Evolutionary conservation across 306 rosid genomes (phyloP), one percentile per base, ranked within the genome.

Genomic region (Ziziphus jujuba): DNA sequence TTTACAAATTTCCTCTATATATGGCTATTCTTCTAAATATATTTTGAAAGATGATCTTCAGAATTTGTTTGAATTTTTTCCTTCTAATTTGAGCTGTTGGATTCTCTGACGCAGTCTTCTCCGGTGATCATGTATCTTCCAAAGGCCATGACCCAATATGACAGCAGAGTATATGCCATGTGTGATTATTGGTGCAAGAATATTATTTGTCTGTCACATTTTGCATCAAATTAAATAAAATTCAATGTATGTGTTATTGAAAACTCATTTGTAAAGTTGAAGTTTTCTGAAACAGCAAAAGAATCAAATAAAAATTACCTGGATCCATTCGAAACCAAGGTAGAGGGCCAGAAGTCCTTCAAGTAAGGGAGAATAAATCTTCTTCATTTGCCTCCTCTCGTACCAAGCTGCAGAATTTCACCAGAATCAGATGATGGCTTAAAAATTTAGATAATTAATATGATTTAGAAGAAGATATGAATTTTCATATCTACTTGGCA

Each of bases 251-350:
- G 67, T 83, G 63, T 70, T 72, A 33, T 70, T 72, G 36, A 64
- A 57, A 24, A 56, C 64, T 56, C 62, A n/a, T 24, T 43, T 12
- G n/a, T 68, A 66, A 50, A 8, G 13, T 21, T 50, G 48, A 21
- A 34, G 2, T 11, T 57, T 6, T 34, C 34, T 16, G 49, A 40
- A 35, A 56, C 6, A 66, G 49, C 22, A 66, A 59, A 40, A 7
- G 20, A 69, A 58, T 64, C 19, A 20, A 60, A 21, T 34, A 28
- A 58, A 55, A 43, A 7, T 59, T 80, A 90, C 98, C 87, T 90
- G 96, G 72, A 88, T 86, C 98, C 97, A 93, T 77, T 93, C 98
- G 51, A 90, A 88, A 58, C 98, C 98, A 3, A 93, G 89, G 81
- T 93, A 93, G 70, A 93, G 98, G 25, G 97, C 98, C 20, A 93